Base-by-base conservation (phyloP, 208 protist species). In the Trypanosoma boissoni region DNA sequence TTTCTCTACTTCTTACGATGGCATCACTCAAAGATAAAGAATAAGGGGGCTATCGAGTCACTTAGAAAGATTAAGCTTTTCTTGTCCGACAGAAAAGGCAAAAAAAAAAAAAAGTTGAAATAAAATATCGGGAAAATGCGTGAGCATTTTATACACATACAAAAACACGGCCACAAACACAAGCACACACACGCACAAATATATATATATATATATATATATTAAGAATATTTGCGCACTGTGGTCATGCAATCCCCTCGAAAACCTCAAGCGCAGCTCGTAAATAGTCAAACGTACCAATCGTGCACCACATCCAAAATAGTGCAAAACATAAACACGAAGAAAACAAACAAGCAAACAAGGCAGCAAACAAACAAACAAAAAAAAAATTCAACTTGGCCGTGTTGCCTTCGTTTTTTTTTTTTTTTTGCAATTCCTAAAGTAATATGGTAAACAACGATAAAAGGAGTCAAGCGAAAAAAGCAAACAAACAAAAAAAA, bases 331-430 rank as follows among this genome's bases (percentile, higher is more conserved):
- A 39, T 39, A 39, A 16, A 6, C 34, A 12, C 8, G 12, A 39
- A 49, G 12, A 42, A 48, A 18, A 45, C 28, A 23, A 51, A 4
- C 12, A 36, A 49, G 21, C 32, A 58, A 26, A 42, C 4, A 58
- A 45, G 44, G 9, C 21, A 41, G 31, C 21, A 45, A 20, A 45
- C 14, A 58, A 44, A 48, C 12, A 58, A 32, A 58, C 20, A 26
- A 57, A 28, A 57, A 44, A 57, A 26, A 10, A 4, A 57, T 34
- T 43, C 21, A 29, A n/a, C 26, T 27, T 23, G 3, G 4, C 21
- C 5, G 2, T 51, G 14, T 31, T 31, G 4, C 26, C 26, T 51
- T 51, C 28, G 21, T 48, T 48, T 39, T 39, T 39, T 39, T 39
- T 12, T 39, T 39, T 39, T 39, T 39, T 39, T 39, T 39, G 12